Base-by-base conservation (phyloP, 345 rosid genomes). In the Citrus mangshanensis region DNA sequence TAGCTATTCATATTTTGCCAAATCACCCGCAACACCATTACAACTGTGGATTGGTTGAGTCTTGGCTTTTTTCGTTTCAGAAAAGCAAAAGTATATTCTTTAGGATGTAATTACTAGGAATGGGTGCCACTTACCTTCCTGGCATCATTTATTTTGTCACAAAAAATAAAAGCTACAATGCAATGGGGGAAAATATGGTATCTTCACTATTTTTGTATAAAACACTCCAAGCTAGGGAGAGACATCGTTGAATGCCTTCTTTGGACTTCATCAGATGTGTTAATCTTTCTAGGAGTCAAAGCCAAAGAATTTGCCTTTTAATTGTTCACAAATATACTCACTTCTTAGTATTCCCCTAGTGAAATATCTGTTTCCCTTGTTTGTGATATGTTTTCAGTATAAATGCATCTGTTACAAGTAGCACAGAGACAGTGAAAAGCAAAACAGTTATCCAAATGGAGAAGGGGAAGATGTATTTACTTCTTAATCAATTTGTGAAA, bases 341-440 rank as follows among this genome's bases (percentile, higher is more conserved):
- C 55, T 10, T 42, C 56, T 25, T 25, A 24, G 9, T 42, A 42
- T 69, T 42, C 46, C 30, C 12, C 28, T 59, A 56, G 35, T 56
- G 24, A 54, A 34, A 38, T 68, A 24, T 59, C 19, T 25, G 21
- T 55, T 12, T 70, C 61, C 6, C 14, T n/a, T 61, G 12, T 14
- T 76, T 79, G 19, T 46, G 73, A 49, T 66, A 68, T 81, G 28
- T 82, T 82, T 75, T 73, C 87, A 93, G 99, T 77, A 73, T 95
- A 85, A 92, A 87, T 84, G 98, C 98, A 85, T 93, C 98, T 68
- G 99, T 95, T 79, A 93, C 94, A 74, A 95, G 98, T 80, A 93
- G 95, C 85, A 92, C 96, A 13, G 97, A 95, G 88, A 81, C 83
- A 58, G 87, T 89, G 68, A 95, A 93, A 81, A 95, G 97, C 81